Percentiles rank a stretch among this genome's conserved stretches.
Conservation (phyloP, 164 flowering plant species). For the Annona squamosa region DNA sequence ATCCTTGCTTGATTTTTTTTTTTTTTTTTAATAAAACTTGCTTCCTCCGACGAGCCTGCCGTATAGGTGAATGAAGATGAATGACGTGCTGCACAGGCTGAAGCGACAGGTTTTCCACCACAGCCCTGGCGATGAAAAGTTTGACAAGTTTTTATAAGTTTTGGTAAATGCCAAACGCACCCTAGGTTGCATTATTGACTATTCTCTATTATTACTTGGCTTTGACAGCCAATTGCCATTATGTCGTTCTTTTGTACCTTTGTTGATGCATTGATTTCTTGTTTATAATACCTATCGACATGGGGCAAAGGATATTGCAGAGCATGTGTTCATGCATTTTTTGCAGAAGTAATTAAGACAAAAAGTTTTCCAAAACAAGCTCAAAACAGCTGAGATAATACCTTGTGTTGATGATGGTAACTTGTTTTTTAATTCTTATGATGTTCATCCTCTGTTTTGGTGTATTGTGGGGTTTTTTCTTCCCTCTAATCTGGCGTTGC, state of each 20-base stretch:
- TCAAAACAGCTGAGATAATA: not conserved
- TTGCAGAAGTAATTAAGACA: not conserved
- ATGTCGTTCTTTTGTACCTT: not conserved
- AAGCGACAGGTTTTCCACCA: too few species aligned
- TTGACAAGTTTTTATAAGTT: too few species aligned
- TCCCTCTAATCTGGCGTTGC: too few species aligned
- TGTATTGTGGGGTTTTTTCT: not conserved
- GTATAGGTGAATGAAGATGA: too few species aligned
- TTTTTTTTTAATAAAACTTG: too few species aligned
- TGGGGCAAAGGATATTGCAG: not conserved
- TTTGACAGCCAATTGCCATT: not conserved
- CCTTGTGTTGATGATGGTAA: not conserved
- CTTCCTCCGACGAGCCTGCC: too few species aligned
- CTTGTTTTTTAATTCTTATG: not conserved
- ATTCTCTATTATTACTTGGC: not conserved
- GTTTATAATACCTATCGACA: not conserved
- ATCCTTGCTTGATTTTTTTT: too few species aligned
- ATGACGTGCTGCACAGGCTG: too few species aligned
- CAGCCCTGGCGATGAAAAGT: too few species aligned
- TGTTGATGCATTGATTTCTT: not conserved
- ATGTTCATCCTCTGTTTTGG: not conserved
- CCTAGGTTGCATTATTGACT: not conserved
- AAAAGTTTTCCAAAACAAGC: not conserved
- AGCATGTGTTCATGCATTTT: not conserved
- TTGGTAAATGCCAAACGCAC: too few species aligned